Base-by-base conservation (phyloP, 257 asterid genomes). In the Solanum piurae region DNA sequence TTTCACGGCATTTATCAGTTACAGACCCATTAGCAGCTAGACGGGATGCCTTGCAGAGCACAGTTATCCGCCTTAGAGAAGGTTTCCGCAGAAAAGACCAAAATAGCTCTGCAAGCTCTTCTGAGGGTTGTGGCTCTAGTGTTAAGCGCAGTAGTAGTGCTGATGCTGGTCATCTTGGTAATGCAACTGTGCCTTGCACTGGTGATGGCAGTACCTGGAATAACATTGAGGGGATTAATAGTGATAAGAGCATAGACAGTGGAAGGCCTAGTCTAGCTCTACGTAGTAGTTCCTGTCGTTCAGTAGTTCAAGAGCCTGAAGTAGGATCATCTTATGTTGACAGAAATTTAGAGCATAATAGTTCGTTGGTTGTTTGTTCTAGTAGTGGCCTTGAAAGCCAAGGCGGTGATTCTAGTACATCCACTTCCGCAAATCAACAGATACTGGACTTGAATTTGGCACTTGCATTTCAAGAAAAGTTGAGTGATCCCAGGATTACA, bases 121-220 rank as follows among this genome's bases (percentile, higher is more conserved):
- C 99, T 68, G 99, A 96, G 89, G 99, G 98, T 84, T 95, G 98
- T 91, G 98, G 99, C 75, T 97, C 99, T 60, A 97, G 99, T 92
- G 93, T 97, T 86, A 97, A 97, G 90, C 98, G 99, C 42, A 97
- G 98, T 91, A 96, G 99, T 90, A 96, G 99, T 94, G 99, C 99
- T 64, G 99, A 97, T 90, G 98, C 96, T 86, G 99, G 98, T 71
- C 94, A 97, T 88, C 98, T 97, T 87, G 94, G 94, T 89, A 92
- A 91, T 86, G 92, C 90, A 88, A 87, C 95, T 85, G 95, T 91
- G 88, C 98, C 97, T 74, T 89, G 93, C 89, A 89, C 96, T 13
- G 93, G 98, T 88, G 98, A 97, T 90, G 88, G 90, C 87, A 91
- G 89, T 89, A 92, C 93, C 91, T 97, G 98, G 98, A 94, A 92